Base-by-base conservation (phyloP, 352 stramenopile species). In the Globisporangium paroecandrum region DNA sequence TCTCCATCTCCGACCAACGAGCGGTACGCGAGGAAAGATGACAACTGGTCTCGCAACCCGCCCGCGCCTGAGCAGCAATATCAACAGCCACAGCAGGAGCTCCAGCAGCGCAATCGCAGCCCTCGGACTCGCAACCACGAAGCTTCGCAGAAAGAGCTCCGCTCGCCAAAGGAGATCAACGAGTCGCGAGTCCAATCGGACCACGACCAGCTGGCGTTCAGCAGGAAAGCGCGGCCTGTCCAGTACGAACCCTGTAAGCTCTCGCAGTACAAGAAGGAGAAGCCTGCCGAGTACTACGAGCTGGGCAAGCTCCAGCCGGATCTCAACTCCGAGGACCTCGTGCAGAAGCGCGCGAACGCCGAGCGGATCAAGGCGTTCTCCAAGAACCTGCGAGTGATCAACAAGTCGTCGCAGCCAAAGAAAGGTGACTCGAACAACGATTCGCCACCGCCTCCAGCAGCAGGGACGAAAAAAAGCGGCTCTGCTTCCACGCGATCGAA, bases 261-360 rank as follows among this genome's bases (percentile, higher is more conserved):
- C 2, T 77, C 87, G 4, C 84, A 96, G 68, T 97, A 97, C 78
- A 89, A 89, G 62, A 92, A 95, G 65, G 85, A 91, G 58, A 95
- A 96, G 49, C 82, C 85, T 0, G 74, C 67, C 18, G 86, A 85
- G 54, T 97, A 97, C 78, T 90, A 94, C 58, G 89, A 97, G 56
- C 71, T 97, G 13, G 89, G 87, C n/a, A 95, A 96, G 72, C 76
- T 97, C 36, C 87, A 94, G 64, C 89, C 89, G 1, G 89, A 97
- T 61, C 69, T 97, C 22, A 94, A 95, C 58, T 79, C 82, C 2
- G 81, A 91, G 0, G 84, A 93, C 2, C 70, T 96, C 1, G 79
- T 94, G 4, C 80, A 89, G 57, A 95, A 94, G 74, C 82, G 89
- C 9, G 82, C 83, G 24, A 93, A 94, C 56, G 71, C 78, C 1